Percentiles rank a stretch among this genome's conserved stretches.
Conservation (phyloP, 2,329 filamentous ascomycete genomes). For the Nemania sp. region DNA sequence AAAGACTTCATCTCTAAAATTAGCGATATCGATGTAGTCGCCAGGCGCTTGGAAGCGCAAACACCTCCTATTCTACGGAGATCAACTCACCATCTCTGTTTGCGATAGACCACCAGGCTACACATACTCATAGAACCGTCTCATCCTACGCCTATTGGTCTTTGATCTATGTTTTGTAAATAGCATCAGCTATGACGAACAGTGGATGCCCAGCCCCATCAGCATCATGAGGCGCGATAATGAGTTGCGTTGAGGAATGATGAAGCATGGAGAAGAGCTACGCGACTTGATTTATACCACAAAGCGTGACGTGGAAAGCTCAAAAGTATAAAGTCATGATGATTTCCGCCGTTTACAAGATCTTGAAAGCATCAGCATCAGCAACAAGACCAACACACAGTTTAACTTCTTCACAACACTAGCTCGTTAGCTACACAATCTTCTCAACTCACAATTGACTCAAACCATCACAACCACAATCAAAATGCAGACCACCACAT, state of each 20-base stretch:
- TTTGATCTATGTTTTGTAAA: background rate
- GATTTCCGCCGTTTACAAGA: background rate
- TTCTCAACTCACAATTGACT: background rate
- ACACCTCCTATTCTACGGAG: too few relatives aligned
- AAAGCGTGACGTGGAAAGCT: background rate
- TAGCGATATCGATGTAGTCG: background rate
- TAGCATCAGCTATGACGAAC: background rate
- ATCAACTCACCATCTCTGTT: too few relatives aligned
- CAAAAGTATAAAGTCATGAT: background rate
- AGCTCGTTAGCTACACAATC: background rate
- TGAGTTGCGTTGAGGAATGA: too few relatives aligned
- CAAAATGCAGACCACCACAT: slow-evolving; percentile 10
- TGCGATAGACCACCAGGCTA: too few relatives aligned
- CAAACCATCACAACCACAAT: background rate
- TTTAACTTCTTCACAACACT: background rate
- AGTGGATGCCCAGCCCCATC: background rate
- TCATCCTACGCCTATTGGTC: background rate
- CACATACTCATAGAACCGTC: background rate
- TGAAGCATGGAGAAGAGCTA: too few relatives aligned
- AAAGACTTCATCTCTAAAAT: background rate
- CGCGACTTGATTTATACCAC: too few relatives aligned
- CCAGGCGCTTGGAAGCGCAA: background rate
- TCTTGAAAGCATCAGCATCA: slow-evolving; percentile 5
- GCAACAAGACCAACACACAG: too few relatives aligned
- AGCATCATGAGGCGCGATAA: too few relatives aligned